These are phyloP conservation scores for Laetiporus sulphureus DNA, from an alignment of 1,284 basidiomycete species.

Conservation along the genomic window DNA sequence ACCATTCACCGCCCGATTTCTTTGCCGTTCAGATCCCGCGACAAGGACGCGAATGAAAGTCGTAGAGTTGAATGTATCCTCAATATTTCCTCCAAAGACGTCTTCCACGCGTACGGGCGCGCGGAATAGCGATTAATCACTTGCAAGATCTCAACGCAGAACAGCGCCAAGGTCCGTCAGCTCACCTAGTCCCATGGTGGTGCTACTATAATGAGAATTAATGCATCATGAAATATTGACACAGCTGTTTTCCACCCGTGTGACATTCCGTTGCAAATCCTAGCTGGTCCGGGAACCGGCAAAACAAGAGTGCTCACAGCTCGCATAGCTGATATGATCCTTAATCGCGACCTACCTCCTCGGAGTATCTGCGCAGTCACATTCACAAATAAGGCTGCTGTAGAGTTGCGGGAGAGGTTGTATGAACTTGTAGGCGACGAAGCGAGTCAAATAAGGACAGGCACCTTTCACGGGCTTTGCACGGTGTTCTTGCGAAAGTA, in stretches of 20 bases:
- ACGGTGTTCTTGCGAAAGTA: constrained; percentile 68
- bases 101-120: too few species aligned
- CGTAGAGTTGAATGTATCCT: too few species aligned
- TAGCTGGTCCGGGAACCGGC: constrained; percentile 83
- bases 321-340: constrained; percentile 72
- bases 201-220: too few species aligned
- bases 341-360: constrained; percentile 48
- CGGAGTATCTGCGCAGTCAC: constrained; percentile 74
- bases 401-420: constrained; percentile 81
- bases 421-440: constrained; percentile 64
- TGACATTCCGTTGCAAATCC: constrained; percentile 65
- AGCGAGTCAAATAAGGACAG: constrained; percentile 61
- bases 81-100: too few species aligned
- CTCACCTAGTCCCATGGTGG: too few species aligned
- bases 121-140: too few species aligned
- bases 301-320: constrained; percentile 66
- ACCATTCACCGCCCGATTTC: too few species aligned
- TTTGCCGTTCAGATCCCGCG: too few species aligned
- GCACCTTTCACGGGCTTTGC: constrained; percentile 84
- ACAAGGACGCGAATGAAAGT: too few species aligned
- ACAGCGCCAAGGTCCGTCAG: too few species aligned
- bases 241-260: constrained; percentile 68
- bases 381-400: constrained; percentile 87
- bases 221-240: too few species aligned
- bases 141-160: too few species aligned